These are phyloP conservation scores for Aspergillus haitiensis DNA, from an alignment of 495 filamentous ascomycete species.

Conservation along the genomic window DNA sequence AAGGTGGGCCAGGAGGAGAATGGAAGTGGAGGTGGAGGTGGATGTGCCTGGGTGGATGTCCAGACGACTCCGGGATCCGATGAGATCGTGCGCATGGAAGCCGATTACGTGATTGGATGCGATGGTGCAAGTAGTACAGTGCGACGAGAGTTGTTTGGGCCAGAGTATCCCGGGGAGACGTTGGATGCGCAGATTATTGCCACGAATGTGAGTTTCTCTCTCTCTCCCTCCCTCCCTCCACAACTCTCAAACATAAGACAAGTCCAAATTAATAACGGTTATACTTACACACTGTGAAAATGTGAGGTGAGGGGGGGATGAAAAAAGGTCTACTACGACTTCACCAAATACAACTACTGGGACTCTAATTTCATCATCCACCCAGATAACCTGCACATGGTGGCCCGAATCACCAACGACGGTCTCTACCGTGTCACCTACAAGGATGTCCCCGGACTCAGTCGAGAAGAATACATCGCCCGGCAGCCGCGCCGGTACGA, in stretches of 20 bases:
- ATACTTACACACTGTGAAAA: too few species aligned
- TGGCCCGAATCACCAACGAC: conserved; percentile 56
- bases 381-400: conserved; percentile 62
- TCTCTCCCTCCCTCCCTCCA: not conserved
- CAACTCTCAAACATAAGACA: too few species aligned
- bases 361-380: conserved; percentile 62
- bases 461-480: conserved; percentile 51
- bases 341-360: conserved; percentile 52
- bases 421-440: conserved; percentile 62
- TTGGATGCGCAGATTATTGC: conserved; percentile 60
- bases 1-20: conserved; percentile 51
- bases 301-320: too few species aligned
- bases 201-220: conserved; percentile 52
- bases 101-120: conserved; percentile 59
- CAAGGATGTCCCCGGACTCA: conserved; percentile 53
- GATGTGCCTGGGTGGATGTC: conserved; percentile 50
- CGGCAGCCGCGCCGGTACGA: conserved; percentile 56
- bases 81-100: conserved; percentile 36
- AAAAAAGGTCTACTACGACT: conserved; percentile 59
- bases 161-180: conserved; percentile 59
- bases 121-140: conserved; percentile 60
- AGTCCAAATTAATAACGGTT: too few species aligned
- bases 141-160: conserved; percentile 55
- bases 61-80: conserved; percentile 45
- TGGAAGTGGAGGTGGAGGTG: too few species aligned